phyloP scores from a whole-genome alignment of 352 stramenopile species.

The Phytophthora capsici region DNA sequence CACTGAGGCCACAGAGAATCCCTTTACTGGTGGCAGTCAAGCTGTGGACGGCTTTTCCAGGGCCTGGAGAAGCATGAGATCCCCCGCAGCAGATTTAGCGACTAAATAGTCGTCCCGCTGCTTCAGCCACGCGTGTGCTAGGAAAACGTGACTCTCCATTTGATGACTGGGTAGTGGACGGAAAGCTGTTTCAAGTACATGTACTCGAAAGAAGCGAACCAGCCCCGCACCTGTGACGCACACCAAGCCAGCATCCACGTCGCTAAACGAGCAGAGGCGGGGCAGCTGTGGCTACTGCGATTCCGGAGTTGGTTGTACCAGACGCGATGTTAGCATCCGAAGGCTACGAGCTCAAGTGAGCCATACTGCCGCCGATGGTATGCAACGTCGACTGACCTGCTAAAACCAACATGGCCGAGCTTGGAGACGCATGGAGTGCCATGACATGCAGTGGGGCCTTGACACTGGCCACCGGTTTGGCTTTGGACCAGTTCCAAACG shows the following conservation, averaged over 20 bases:
- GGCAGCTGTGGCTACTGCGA: neutral
- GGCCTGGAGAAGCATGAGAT: constrained; percentile 72
- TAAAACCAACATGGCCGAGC: constrained; percentile 51
- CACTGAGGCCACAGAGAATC: constrained; percentile 78
- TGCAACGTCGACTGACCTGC: constrained; percentile 35
- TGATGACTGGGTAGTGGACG: constrained; percentile 82
- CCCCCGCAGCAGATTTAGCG: constrained; percentile 78
- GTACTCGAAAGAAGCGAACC: constrained; percentile 92
- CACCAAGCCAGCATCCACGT: constrained; percentile 90
- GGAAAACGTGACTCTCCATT: constrained; percentile 75
- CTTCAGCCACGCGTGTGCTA: constrained; percentile 81
- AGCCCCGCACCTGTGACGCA: constrained; percentile 84
- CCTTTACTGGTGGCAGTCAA: constrained; percentile 78
- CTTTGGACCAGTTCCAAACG: constrained; percentile 94
- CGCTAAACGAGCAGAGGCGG: constrained; percentile 89
- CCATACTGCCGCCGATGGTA: constrained; percentile 28
- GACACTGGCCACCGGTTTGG: constrained; percentile 82
- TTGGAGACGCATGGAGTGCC: constrained; percentile 49
- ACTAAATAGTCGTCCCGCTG: constrained; percentile 90
- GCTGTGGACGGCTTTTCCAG: constrained; percentile 55
- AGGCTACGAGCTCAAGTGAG: constrained; percentile 28
- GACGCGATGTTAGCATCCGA: constrained; percentile 35
- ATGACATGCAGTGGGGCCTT: constrained; percentile 72
- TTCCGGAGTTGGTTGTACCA: constrained; percentile 11
- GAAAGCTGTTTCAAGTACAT: constrained; percentile 87